Evolutionary conservation across 2,329 filamentous ascomycete species (phyloP).

Genomic region (Nothopassalora personata): DNA sequence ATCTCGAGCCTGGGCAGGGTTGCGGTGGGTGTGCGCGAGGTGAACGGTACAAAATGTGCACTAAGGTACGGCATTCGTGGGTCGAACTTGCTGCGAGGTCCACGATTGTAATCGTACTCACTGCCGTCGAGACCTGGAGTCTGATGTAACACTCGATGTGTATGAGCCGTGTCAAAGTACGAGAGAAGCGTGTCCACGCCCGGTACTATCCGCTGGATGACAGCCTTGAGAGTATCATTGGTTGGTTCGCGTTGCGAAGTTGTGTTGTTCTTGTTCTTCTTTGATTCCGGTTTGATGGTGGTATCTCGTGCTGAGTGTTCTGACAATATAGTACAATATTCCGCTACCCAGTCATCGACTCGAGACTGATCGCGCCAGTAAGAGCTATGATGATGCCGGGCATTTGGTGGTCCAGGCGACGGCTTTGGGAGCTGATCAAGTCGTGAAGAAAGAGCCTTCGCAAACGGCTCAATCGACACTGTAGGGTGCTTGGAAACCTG

Average conservation of each 20-base stretch:
- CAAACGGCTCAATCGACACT: background rate
- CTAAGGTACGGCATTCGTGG: slow-evolving; percentile 3
- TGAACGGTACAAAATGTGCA: slow-evolving; percentile 6
- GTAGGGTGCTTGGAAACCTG: background rate
- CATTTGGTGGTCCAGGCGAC: background rate
- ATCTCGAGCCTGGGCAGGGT: slow-evolving; percentile 13
- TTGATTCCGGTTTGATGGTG: background rate
- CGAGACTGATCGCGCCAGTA: slow-evolving; percentile 5
- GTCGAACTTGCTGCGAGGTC: background rate
- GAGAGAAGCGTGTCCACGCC: slow-evolving; percentile 7
- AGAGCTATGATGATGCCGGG: background rate
- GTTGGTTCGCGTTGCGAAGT: background rate
- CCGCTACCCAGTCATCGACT: background rate
- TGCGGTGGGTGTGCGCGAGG: background rate
- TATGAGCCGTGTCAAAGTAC: slow-evolving; percentile 1
- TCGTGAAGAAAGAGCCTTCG: background rate
- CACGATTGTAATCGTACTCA: background rate
- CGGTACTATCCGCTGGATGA: background rate
- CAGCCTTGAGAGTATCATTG: background rate
- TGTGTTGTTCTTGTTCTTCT: background rate
- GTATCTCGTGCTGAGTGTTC: background rate
- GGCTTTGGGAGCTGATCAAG: background rate
- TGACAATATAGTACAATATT: slow-evolving; percentile 1
- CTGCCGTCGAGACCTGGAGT: background rate
- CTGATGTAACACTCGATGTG: background rate